Conservation (phyloP, 1,284 basidiomycete species). For the Trichosporon ovoides region DNA sequence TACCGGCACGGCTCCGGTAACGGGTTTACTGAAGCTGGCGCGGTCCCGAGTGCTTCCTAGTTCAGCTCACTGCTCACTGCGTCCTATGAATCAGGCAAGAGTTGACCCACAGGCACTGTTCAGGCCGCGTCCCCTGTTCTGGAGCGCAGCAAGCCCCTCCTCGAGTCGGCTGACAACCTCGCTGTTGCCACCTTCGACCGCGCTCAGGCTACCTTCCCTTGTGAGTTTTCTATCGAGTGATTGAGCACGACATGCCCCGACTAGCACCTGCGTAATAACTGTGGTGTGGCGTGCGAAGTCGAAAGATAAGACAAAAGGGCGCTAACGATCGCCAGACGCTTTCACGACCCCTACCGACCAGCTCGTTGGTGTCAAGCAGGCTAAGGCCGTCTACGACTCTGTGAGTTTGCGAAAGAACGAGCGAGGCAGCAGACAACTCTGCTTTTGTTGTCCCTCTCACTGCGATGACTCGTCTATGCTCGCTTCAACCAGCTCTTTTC, state of each 20-base stretch:
- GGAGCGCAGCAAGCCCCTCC: slow-evolving; percentile 40
- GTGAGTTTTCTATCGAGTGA: slow-evolving; percentile 24
- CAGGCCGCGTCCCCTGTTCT: slow-evolving; percentile 45
- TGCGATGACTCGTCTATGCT: no score
- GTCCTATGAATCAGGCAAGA: no score
- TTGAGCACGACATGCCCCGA: neutral
- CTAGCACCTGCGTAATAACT: no score
- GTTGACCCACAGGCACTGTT: slow-evolving; percentile 33
- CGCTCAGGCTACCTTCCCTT: slow-evolving; percentile 46
- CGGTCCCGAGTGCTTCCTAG: no score
- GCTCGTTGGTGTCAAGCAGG: slow-evolving; percentile 46
- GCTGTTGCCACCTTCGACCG: slow-evolving; percentile 48
- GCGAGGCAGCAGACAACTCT: no score
- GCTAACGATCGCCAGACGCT: slow-evolving; percentile 28
- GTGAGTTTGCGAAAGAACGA: slow-evolving; percentile 31
- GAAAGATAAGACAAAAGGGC: neutral
- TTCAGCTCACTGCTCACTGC: no score
- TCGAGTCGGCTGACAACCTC: slow-evolving; percentile 44
- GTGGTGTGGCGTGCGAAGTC: neutral
- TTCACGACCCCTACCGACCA: slow-evolving; percentile 49
- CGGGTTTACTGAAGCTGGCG: no score
- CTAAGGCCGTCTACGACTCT: slow-evolving; percentile 45
- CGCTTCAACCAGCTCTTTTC: no score
- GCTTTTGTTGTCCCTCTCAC: no score
- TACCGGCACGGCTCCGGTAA: no score